These are phyloP conservation scores for Calonectria ilicicola DNA, from an alignment of 2,329 filamentous ascomycete genomes.

Conservation along the genomic window DNA sequence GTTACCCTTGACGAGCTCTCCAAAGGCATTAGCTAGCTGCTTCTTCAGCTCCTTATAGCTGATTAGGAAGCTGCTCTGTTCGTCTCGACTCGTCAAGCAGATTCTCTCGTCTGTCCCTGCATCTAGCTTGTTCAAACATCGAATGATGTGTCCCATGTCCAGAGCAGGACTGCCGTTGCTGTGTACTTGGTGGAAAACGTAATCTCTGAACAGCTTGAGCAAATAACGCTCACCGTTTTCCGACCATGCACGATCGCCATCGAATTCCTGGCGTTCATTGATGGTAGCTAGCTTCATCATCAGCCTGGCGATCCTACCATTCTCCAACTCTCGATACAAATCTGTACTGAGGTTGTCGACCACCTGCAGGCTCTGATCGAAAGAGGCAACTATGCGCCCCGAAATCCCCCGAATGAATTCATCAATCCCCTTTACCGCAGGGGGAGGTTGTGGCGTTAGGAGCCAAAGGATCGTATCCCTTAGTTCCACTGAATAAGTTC, in stretches of 20 bases:
- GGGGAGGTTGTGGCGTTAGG: constrained; percentile 71
- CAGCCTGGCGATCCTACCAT: constrained; percentile 84
- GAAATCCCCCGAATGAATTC: constrained; percentile 84
- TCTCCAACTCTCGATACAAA: constrained; percentile 86
- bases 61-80: constrained; percentile 88
- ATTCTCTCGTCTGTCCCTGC: constrained; percentile 89
- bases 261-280: constrained; percentile 90
- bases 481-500: constrained; percentile 82
- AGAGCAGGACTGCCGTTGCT: constrained; percentile 84
- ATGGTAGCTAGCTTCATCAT: constrained; percentile 86
- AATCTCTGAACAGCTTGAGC: constrained; percentile 95
- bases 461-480: constrained; percentile 87
- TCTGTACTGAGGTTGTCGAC: constrained; percentile 80
- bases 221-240: constrained; percentile 94
- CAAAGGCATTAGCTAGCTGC: constrained; percentile 68
- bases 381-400: constrained; percentile 77
- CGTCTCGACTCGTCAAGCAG: constrained; percentile 87
- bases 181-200: constrained; percentile 97
- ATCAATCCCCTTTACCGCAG: constrained; percentile 77
- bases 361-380: constrained; percentile 84
- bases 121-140: constrained; percentile 91
- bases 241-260: constrained; percentile 83
- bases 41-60: constrained; percentile 90
- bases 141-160: constrained; percentile 88
- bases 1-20: constrained; percentile 65